phyloP scores from a whole-genome alignment of 257 asterid species.

The Solanum paucissectum region DNA sequence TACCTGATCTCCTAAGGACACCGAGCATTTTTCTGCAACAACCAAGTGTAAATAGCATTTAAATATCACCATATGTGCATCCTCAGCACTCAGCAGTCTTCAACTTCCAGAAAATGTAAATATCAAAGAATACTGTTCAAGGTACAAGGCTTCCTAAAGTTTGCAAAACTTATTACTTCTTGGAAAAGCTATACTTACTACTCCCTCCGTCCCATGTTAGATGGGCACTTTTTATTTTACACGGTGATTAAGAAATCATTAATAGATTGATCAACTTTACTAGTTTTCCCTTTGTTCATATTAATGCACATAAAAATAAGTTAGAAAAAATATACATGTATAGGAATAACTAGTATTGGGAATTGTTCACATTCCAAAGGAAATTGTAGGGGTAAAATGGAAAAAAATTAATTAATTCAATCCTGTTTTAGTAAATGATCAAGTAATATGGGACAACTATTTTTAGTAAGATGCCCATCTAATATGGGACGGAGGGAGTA shows the following conservation, averaged over 20 bases:
- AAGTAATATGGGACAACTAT: background rate
- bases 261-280: background rate
- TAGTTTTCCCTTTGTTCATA: background rate
- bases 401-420: too few relatives aligned
- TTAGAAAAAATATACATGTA: too few relatives aligned
- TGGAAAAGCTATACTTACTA: background rate
- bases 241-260: background rate
- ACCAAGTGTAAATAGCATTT: background rate
- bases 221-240: background rate
- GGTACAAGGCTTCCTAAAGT: background rate
- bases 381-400: background rate
- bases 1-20: background rate
- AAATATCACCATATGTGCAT: background rate
- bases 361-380: background rate
- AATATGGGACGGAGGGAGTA: background rate
- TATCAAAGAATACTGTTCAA: background rate
- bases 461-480: background rate
- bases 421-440: background rate
- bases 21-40: conserved; percentile 2
- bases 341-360: background rate
- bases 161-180: background rate
- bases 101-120: background rate
- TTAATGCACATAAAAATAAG: background rate
- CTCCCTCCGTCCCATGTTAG: background rate
- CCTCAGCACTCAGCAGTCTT: background rate